Conservation (phyloP, 1,139 yeast genomes). For the Geotrichum aggregatum region DNA sequence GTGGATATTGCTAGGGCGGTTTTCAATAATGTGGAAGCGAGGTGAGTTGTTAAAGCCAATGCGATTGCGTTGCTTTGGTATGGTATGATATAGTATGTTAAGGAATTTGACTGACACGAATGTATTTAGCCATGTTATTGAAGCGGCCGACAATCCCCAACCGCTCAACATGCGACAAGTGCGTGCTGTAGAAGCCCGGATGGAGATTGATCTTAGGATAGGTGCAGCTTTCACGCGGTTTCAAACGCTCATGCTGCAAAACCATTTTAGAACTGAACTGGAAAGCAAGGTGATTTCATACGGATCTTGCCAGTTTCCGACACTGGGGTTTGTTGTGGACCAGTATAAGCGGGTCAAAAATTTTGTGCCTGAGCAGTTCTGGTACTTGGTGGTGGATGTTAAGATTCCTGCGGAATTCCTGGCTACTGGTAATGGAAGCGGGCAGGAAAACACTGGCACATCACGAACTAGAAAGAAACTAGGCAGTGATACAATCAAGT, state of each 20-base stretch:
- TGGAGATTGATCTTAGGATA: slow-evolving; percentile 81
- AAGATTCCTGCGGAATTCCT: slow-evolving; percentile 37
- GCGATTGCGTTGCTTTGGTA: not conserved
- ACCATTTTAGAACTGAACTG: slow-evolving; percentile 28
- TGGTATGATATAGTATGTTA: too few relatives aligned
- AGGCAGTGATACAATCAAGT: slow-evolving; percentile 35
- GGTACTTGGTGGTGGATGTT: slow-evolving; percentile 61
- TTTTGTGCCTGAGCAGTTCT: slow-evolving; percentile 74
- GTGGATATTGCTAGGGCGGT: slow-evolving; percentile 63
- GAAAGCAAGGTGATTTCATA: slow-evolving; percentile 53
- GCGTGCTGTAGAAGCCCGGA: slow-evolving; percentile 78
- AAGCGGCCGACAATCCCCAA: slow-evolving; percentile 70
- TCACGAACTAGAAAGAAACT: not conserved
- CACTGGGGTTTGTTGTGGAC: slow-evolving; percentile 95
- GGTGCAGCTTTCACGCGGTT: slow-evolving; percentile 88
- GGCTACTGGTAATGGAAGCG: slow-evolving; percentile 26
- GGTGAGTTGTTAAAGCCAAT: not conserved
- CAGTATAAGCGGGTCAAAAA: slow-evolving; percentile 69
- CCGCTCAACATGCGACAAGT: slow-evolving; percentile 65
- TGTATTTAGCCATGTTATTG: slow-evolving; percentile 51
- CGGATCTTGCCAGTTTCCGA: slow-evolving; percentile 96
- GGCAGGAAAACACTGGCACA: slow-evolving; percentile 9
- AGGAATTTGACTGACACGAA: not conserved
- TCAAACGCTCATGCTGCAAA: slow-evolving; percentile 51
- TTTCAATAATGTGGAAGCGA: slow-evolving; percentile 80